Evolutionary conservation across 2,329 filamentous ascomycete genomes (phyloP), one percentile per base, ranked within the genome.

Genomic region (Xylariaceae sp.): DNA sequence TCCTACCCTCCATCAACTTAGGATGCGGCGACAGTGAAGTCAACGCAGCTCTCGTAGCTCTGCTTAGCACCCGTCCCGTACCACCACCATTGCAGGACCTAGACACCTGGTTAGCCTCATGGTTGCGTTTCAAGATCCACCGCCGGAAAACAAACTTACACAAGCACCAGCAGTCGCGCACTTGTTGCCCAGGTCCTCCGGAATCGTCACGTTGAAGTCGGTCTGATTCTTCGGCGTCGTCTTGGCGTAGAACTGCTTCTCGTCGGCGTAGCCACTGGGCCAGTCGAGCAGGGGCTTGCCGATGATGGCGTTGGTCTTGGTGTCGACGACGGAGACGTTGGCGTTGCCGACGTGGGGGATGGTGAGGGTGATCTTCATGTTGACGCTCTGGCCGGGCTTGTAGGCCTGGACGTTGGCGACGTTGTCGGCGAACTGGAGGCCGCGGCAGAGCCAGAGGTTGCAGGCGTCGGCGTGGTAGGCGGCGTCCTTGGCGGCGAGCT

Each of bases 281-380:
- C 56, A 59, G 42, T 1, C 32, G 19, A 58, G 41, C 33, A 68
- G 52, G 3, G 63, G 60, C 3, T 42, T 26, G 16, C 64, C 61
- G 36, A 69, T 52, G 47, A 68, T 55, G n/a, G 55, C 43, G 51
- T 69, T 69, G 45, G 57, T 63, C 34, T 61, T 54, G 13, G 68
- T 70, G 43, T 73, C 68, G 44, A 74, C 69, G 39, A 74, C 60
- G 32, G 65, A 69, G 41, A 74, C 71, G 48, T 75, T 74, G 49
- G 70, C 69, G 39, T 63, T 57, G 45, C 71, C 71, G 38, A 56
- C 62, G 57, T 75, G 71, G 3, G 71, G 68, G 44, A 71, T 69
- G 18, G 64, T 61, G 38, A 75, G 69, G 24, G 60, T 63, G 29
- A 73, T 63, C 28, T 60, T 58, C 38, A 74, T 59, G 52, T 64